phyloP scores from a whole-genome alignment of 2,329 filamentous ascomycete species.

The Penicillium sp. region DNA sequence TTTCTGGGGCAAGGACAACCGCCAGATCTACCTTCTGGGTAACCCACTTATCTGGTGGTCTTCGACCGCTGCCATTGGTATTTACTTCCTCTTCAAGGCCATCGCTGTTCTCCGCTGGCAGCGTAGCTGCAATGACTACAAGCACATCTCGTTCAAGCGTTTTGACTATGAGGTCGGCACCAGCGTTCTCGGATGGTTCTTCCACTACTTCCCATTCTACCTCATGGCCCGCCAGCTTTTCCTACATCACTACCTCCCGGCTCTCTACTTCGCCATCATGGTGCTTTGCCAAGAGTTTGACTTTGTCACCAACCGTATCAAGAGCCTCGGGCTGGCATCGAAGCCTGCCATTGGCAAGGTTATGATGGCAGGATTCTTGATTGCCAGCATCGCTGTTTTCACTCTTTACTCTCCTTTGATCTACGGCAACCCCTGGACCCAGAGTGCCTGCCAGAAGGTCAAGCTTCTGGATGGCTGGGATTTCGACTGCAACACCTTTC shows the following conservation, averaged over 20 bases:
- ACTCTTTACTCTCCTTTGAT: constrained; percentile 82
- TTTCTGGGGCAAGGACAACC: constrained; percentile 94
- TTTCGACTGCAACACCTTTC: constrained; percentile 96
- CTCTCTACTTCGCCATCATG: constrained; percentile 91
- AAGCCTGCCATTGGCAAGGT: constrained; percentile 73
- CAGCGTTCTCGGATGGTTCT: constrained; percentile 87
- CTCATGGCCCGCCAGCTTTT: constrained; percentile 98
- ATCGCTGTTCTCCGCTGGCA: constrained; percentile 91
- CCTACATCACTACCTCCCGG: constrained; percentile 97
- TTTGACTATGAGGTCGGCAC: constrained; percentile 97
- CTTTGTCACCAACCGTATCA: constrained; percentile 74
- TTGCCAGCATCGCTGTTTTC: constrained; percentile 74
- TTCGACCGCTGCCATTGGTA: constrained; percentile 72
- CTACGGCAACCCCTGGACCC: constrained; percentile 94
- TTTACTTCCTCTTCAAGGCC: constrained; percentile 84
- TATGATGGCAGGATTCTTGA: constrained; percentile 73
- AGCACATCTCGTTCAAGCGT: constrained; percentile 80
- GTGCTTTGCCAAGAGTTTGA: constrained; percentile 88
- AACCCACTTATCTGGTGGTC: constrained; percentile 96
- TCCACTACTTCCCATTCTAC: constrained; percentile 99
- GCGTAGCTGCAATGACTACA: constrained; percentile 85
- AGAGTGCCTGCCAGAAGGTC: constrained; percentile 78
- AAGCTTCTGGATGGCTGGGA: constrained; percentile 92
- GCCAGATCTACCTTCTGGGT: constrained; percentile 94
- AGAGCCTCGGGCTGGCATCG: constrained; percentile 66